Conservation (phyloP, 2,329 filamentous ascomycete genomes). For the Cladophialophora yegresii region DNA sequence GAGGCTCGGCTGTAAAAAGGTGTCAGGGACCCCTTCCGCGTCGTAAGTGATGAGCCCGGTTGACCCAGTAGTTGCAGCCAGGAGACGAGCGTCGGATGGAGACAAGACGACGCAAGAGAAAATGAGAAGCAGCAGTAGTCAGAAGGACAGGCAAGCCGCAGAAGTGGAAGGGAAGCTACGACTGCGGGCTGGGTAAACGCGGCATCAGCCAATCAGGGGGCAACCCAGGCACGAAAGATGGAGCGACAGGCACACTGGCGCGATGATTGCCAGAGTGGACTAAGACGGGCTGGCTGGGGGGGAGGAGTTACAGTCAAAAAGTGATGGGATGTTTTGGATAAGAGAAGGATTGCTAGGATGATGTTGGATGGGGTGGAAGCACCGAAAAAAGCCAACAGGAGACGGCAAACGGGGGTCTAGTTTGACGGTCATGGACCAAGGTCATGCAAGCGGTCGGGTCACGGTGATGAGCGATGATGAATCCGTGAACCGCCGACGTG, state of each 20-base stretch:
- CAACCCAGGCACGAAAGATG: constrained; percentile 27
- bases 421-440: constrained; percentile 9
- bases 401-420: constrained; percentile 26
- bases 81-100: constrained; percentile 17
- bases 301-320: constrained; percentile 19
- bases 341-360: constrained; percentile 33
- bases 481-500: constrained; percentile 10
- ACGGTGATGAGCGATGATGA: constrained; percentile 18
- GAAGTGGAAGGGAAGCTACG: constrained; percentile 30
- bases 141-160: constrained; percentile 34
- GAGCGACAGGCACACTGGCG: constrained; percentile 29
- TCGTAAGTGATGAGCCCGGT: constrained; percentile 28
- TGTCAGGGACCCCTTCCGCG: constrained; percentile 15
- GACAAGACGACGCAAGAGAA: constrained; percentile 15
- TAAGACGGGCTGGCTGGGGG: constrained; percentile 35
- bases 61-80: constrained; percentile 21
- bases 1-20: constrained; percentile 34
- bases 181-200: constrained; percentile 29
- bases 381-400: constrained; percentile 18
- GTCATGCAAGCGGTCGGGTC: constrained; percentile 14
- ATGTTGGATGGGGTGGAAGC: constrained; percentile 25
- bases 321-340: constrained; percentile 34
- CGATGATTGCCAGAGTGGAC: constrained; percentile 35
- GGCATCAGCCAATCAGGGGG: constrained; percentile 28
- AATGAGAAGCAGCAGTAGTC: constrained; percentile 20